Evolutionary conservation across 495 filamentous ascomycete species (phyloP), one percentile per base, ranked within the genome.

Genomic region (Neurospora sp.): DNA sequence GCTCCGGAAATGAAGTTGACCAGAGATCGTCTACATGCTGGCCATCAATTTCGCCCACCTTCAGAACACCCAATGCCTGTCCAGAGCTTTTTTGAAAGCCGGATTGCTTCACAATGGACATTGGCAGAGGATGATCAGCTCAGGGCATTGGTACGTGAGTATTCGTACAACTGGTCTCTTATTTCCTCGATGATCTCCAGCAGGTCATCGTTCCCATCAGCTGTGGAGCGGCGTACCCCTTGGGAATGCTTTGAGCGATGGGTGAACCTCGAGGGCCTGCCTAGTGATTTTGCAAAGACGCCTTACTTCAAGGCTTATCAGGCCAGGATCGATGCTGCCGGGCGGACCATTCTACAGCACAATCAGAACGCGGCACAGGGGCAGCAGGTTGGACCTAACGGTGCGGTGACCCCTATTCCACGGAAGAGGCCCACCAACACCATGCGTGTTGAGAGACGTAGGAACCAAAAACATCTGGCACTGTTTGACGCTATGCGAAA

Each of bases 181-280:
- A 96, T 98, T 69, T 92, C 93, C 6, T 90, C 86, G 74, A 91
- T 93, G 74, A 83, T 97, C 48, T 87, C 89, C 0, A 86, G 89
- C n/a, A 87, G 89, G 69, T 96, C 93, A 5, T 75, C 88, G 39
- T 96, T 91, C 78, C 89, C 90, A 31, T 94, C 95, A 69, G 92
- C 92, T 16, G 89, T 93, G 12, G 96, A 98, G 78, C 89, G 96
- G 72, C 88, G 96, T 70, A 98, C 96, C 4, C 94, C 96, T 6
- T 99, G 96, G 96, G 96, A 99, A 83, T 99, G 96, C 78, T 99
- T 98, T 77, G 96, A 99, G 79, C 90, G 96, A 44, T 98, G 95
- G 94, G 89, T 97, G 18, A 89, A 90, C 72, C 83, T 98, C 11
- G 96, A 98, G 83, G 93, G 93, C 6, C 82, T 97, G 42, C 94